These are phyloP conservation scores for Syzygium grande DNA, from an alignment of 345 rosid genomes.

Conservation along the genomic window DNA sequence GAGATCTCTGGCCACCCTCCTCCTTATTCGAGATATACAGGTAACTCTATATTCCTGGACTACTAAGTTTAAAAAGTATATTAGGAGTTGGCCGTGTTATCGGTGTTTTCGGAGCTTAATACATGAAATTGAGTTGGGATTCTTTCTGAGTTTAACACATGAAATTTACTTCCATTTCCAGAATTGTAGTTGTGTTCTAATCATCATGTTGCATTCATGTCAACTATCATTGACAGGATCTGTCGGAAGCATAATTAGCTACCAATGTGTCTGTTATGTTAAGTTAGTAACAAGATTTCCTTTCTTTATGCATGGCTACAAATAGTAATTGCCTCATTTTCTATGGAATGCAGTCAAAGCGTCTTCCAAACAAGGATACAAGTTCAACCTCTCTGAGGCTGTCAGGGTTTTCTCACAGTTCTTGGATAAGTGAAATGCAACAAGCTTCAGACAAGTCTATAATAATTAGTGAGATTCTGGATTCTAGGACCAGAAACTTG, in stretches of 20 bases:
- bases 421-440: constrained; percentile 94
- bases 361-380: constrained; percentile 64
- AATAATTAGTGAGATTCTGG: constrained; percentile 83
- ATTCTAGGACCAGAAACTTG: constrained; percentile 90
- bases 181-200: background rate
- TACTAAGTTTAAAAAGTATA: background rate
- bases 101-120: background rate
- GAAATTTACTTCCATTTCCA: background rate
- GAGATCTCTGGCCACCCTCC: constrained; percentile 91
- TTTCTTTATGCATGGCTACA: background rate
- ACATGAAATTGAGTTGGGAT: background rate
- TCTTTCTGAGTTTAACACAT: background rate
- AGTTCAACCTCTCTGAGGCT: constrained; percentile 30
- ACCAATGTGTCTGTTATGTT: background rate
- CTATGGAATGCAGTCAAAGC: constrained; percentile 51
- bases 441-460: constrained; percentile 84
- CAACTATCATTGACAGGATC: background rate
- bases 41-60: constrained; percentile 13
- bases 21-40: constrained; percentile 94
- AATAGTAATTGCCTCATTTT: background rate
- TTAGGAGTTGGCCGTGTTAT: background rate
- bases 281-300: background rate
- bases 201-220: background rate
- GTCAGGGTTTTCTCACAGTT: constrained; percentile 68
- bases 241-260: background rate